These are phyloP conservation scores for Clonostachys solani DNA, from an alignment of 2,329 filamentous ascomycete genomes.

Conservation along the genomic window DNA sequence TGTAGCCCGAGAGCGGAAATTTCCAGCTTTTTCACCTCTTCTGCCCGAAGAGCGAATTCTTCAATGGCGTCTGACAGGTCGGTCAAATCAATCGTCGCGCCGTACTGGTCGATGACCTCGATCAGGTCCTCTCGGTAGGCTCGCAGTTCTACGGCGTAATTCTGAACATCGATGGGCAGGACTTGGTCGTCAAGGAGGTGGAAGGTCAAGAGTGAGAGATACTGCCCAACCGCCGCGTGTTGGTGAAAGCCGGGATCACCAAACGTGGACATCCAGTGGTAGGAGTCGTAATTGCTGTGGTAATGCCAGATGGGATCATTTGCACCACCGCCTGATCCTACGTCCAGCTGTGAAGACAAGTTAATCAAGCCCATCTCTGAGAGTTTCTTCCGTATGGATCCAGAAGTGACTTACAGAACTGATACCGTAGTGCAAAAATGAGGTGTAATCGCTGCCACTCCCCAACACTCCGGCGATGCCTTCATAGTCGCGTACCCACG, in stretches of 20 bases:
- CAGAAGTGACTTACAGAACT: conserved; percentile 19
- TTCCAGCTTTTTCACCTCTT: conserved; percentile 23
- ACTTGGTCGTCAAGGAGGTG: conserved; percentile 29
- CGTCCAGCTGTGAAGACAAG: conserved; percentile 45
- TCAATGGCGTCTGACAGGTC: conserved; percentile 31
- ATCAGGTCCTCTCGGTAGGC: conserved; percentile 29
- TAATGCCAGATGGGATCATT: conserved; percentile 66
- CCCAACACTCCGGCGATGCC: conserved; percentile 49
- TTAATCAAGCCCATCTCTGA: conserved; percentile 21
- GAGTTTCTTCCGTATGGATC: background rate
- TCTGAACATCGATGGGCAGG: conserved; percentile 32
- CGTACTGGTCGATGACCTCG: conserved; percentile 20
- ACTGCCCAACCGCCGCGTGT: conserved; percentile 52
- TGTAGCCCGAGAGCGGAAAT: conserved; percentile 16
- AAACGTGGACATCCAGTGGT: conserved; percentile 77
- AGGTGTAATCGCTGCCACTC: conserved; percentile 63
- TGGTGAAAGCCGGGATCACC: conserved; percentile 65
- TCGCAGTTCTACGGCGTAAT: conserved; percentile 31
- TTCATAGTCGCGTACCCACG: conserved; percentile 27
- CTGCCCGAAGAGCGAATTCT: conserved; percentile 22
- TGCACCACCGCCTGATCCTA: conserved; percentile 40
- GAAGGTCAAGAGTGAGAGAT: conserved; percentile 30
- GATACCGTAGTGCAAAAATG: conserved; percentile 55
- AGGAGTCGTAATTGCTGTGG: conserved; percentile 81
- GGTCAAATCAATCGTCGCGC: conserved; percentile 26